Evolutionary conservation across 192 early-diverging fungal genomes (phyloP).

Genomic region (Rhizophagus clarus): DNA sequence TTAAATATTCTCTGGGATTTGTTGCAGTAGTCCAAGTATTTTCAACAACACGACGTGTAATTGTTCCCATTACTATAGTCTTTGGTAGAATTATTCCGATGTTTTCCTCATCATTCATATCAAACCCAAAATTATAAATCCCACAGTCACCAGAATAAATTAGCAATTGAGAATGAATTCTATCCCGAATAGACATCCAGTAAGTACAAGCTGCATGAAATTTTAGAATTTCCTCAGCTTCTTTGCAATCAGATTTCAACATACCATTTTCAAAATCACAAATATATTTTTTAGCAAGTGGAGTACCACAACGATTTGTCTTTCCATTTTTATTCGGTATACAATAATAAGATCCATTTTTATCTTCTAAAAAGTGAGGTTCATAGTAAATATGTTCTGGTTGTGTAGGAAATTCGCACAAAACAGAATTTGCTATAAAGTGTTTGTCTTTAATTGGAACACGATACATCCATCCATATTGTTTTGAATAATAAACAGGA

Average conservation of each 20-base stretch:
- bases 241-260: slow-evolving; percentile 63
- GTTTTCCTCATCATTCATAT: slow-evolving; percentile 27
- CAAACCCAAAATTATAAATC: slow-evolving; percentile 33
- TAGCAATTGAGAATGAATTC: slow-evolving; percentile 37
- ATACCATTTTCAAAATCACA: slow-evolving; percentile 79
- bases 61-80: slow-evolving; percentile 90
- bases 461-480: slow-evolving; percentile 85
- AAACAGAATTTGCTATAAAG: neutral
- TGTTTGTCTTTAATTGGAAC: slow-evolving; percentile 52
- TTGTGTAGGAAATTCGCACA: neutral
- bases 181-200: slow-evolving; percentile 82
- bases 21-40: slow-evolving; percentile 93
- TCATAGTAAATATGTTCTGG: slow-evolving; percentile 47
- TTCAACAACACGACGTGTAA: slow-evolving; percentile 91
- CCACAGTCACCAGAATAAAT: slow-evolving; percentile 39
- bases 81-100: slow-evolving; percentile 87
- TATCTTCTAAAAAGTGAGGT: slow-evolving; percentile 43
- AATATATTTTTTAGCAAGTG: slow-evolving; percentile 81
- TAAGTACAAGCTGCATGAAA: slow-evolving; percentile 83
- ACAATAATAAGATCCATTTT: slow-evolving; percentile 57
- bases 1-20: slow-evolving; percentile 84
- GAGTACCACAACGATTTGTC: slow-evolving; percentile 76
- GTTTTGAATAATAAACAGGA: slow-evolving; percentile 70
- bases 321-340: slow-evolving; percentile 89
- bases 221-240: slow-evolving; percentile 75